Evolutionary conservation across 2,329 filamentous ascomycete species (phyloP), one percentile per base, ranked within the genome.

Genomic region (Coniochaeta hoffmannii): DNA sequence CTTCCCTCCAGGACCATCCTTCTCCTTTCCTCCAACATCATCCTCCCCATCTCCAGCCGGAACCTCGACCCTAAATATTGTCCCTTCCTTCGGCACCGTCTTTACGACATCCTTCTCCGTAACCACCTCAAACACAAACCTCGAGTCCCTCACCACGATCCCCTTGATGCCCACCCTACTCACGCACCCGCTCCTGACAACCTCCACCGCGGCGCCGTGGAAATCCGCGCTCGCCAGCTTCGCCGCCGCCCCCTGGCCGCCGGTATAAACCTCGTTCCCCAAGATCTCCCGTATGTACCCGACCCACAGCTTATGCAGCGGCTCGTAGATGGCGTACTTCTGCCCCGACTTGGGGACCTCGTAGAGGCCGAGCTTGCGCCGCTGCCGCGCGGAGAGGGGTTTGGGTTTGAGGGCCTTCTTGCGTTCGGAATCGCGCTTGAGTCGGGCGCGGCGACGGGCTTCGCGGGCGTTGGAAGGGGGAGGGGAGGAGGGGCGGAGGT

Each of bases 141-240:
- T 90, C 53, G 88, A 87, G 73, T 99, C 94, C 68, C 89, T 85
- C 38, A 97, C 84, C 58, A 97, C 88, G 63, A 97, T 93, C 15
- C 94, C 94, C 63, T 78, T 82, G 54, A 93, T 72, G 0, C 94
- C 93, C 0, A 99, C 92, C 15, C 93, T 79, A 54, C 88, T 85
- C 15, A 87, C 82, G 68, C 92, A 97, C 30, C 82, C 74, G 69
- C 91, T 94, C 63, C 92, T 75, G 55, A 93, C 88, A 22, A 97
- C 90, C 72, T 91, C 85, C 19, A 97, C 69, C 62, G 85, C 76
- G 15, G 93, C 92, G 1, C 94, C 94, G 68, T 97, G 92, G 64
- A 91, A 93, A 71, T 99, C 94, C 1, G 92, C 93, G 56, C 87
- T 90, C 46, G 83, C 85, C 32, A 99, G 74, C 69, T 94, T 88